Conservation (phyloP, 306 rosid genomes). For the Quercus suber region DNA sequence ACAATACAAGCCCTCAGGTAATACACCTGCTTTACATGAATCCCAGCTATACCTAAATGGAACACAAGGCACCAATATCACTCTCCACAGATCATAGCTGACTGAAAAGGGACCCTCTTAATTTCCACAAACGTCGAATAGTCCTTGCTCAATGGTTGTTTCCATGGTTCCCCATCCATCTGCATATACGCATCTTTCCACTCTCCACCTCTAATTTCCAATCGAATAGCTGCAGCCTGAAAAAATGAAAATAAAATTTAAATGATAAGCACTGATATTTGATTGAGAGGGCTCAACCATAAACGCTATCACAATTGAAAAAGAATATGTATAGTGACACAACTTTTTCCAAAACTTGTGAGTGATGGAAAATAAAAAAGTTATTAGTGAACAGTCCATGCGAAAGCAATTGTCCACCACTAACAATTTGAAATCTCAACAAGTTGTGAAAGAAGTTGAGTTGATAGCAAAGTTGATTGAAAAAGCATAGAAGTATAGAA, state of each 20-base stretch:
- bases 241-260: constrained; percentile 21
- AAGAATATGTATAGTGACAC: neutral
- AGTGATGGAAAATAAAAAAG: neutral
- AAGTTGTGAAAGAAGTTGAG: too few relatives aligned
- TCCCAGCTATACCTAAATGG: constrained; percentile 4
- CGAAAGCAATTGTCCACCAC: too few relatives aligned
- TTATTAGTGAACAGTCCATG: too few relatives aligned
- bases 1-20: neutral
- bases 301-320: neutral
- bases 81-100: constrained; percentile 68
- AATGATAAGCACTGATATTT: neutral
- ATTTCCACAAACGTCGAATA: constrained; percentile 83
- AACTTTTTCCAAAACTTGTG: neutral
- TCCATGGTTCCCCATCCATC: constrained; percentile 99
- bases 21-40: constrained; percentile 18
- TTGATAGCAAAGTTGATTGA: too few relatives aligned
- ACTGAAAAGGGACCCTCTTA: constrained; percentile 80
- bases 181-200: constrained; percentile 82
- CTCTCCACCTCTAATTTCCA: constrained; percentile 90
- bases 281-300: neutral
- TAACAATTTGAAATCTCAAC: too few relatives aligned
- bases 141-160: constrained; percentile 67
- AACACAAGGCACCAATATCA: constrained; percentile 19
- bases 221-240: constrained; percentile 88
- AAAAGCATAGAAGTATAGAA: neutral